These are phyloP conservation scores for Rehmannia glutinosa DNA, from an alignment of 257 asterid species.

Conservation along the genomic window DNA sequence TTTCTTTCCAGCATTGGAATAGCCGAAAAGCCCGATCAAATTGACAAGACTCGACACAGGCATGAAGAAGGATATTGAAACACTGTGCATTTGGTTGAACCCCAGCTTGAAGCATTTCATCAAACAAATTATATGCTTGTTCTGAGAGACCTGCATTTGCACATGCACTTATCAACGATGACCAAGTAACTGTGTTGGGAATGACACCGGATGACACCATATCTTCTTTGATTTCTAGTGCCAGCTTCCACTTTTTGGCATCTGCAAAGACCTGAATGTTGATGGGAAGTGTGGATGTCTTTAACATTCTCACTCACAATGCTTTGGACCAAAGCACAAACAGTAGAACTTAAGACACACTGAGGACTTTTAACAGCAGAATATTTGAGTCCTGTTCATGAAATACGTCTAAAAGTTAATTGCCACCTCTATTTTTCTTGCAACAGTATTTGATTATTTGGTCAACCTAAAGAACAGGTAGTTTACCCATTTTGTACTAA, in stretches of 20 bases:
- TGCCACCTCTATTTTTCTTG: constrained; percentile 6
- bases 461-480: constrained; percentile 15
- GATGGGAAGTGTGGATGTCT: constrained; percentile 26
- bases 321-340: constrained; percentile 24
- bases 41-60: constrained; percentile 86
- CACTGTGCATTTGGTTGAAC: constrained; percentile 74
- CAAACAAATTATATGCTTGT: constrained; percentile 60
- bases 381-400: constrained; percentile 22
- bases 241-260: constrained; percentile 85
- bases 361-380: constrained; percentile 17
- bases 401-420: constrained; percentile 10
- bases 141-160: constrained; percentile 90
- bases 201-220: constrained; percentile 68
- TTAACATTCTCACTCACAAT: constrained; percentile 29
- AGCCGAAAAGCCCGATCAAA: constrained; percentile 91
- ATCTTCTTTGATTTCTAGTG: constrained; percentile 80
- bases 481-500: constrained; percentile 8
- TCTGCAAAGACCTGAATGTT: constrained; percentile 89
- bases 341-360: constrained; percentile 20
- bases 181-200: constrained; percentile 82
- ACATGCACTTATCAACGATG: constrained; percentile 85
- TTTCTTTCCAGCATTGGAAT: constrained; percentile 73
- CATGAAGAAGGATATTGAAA: constrained; percentile 86
- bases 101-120: constrained; percentile 87
- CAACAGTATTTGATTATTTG: constrained; percentile 9